A percentile compares a stretch with the other conserved stretches of the same genome.
These are phyloP conservation scores for Leccinum arenicola DNA, from an alignment of 768 basidiomycete species.

Conservation along the genomic window DNA sequence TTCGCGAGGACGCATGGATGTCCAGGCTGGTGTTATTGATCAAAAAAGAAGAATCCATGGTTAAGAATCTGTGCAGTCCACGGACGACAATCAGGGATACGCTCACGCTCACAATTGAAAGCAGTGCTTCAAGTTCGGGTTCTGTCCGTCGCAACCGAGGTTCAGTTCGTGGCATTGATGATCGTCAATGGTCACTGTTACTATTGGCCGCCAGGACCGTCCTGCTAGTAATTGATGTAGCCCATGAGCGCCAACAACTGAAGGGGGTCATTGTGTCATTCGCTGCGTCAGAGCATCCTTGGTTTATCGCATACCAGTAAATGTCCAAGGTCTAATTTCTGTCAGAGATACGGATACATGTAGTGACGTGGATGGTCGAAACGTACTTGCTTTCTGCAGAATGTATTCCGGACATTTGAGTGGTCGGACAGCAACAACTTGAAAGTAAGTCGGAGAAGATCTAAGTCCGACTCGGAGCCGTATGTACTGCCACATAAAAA, in stretches of 20 bases:
- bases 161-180: slow-evolving; percentile 51
- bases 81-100: not conserved
- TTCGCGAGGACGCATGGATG: slow-evolving; percentile 34
- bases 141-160: slow-evolving; percentile 69
- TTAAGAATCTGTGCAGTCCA: not conserved
- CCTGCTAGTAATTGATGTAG: slow-evolving; percentile 48
- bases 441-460: too few relatives aligned
- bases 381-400: not conserved
- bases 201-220: slow-evolving; percentile 65
- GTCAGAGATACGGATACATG: not conserved
- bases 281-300: too few relatives aligned
- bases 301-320: slow-evolving; percentile 5
- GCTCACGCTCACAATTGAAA: slow-evolving; percentile 48
- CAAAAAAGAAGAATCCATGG: not conserved
- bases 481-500: too few relatives aligned
- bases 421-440: too few relatives aligned
- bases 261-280: not conserved
- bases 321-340: slow-evolving; percentile 8
- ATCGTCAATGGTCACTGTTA: slow-evolving; percentile 54
- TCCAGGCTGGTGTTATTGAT: slow-evolving; percentile 35
- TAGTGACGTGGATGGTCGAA: not conserved
- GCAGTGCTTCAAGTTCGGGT: slow-evolving; percentile 56
- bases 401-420: not conserved
- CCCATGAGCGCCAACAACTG: slow-evolving; percentile 41
- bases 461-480: too few relatives aligned